Evolutionary conservation across 768 basidiomycete species (phyloP).

Genomic region (Pulveroboletus sp.): DNA sequence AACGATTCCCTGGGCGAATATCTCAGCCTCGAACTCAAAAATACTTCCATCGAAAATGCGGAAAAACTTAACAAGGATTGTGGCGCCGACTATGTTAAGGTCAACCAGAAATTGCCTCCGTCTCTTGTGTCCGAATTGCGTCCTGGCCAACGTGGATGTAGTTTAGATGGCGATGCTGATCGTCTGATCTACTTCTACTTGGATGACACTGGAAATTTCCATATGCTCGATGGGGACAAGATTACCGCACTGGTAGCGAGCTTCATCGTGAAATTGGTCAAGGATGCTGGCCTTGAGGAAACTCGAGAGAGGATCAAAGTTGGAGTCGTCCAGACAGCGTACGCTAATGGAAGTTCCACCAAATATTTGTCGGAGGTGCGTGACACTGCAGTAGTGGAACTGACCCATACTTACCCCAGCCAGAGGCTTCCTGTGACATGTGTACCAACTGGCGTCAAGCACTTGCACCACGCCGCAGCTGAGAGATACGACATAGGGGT

Average conservation of each 20-base stretch:
- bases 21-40: constrained; percentile 64
- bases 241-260: constrained; percentile 91
- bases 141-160: constrained; percentile 81
- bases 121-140: constrained; percentile 59
- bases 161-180: constrained; percentile 96
- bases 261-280: constrained; percentile 88
- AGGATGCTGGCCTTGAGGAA: constrained; percentile 74
- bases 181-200: constrained; percentile 94
- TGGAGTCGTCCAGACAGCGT: constrained; percentile 97
- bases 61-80: constrained; percentile 83
- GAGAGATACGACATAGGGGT: constrained; percentile 91
- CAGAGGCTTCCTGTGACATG: constrained; percentile 93
- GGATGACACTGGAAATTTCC: constrained; percentile 73
- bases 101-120: constrained; percentile 80
- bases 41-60: constrained; percentile 57
- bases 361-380: constrained; percentile 81
- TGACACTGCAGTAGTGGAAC: neutral
- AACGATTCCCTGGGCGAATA: constrained; percentile 53
- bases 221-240: constrained; percentile 97
- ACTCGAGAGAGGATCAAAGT: constrained; percentile 57
- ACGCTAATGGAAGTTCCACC: constrained; percentile 96
- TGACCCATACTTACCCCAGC: constrained; percentile 5
- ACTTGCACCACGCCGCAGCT: constrained; percentile 96
- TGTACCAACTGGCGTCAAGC: constrained; percentile 95
- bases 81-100: constrained; percentile 97